These are phyloP conservation scores for Tilletia indica DNA, from an alignment of 1,284 basidiomycete species.

Conservation along the genomic window DNA sequence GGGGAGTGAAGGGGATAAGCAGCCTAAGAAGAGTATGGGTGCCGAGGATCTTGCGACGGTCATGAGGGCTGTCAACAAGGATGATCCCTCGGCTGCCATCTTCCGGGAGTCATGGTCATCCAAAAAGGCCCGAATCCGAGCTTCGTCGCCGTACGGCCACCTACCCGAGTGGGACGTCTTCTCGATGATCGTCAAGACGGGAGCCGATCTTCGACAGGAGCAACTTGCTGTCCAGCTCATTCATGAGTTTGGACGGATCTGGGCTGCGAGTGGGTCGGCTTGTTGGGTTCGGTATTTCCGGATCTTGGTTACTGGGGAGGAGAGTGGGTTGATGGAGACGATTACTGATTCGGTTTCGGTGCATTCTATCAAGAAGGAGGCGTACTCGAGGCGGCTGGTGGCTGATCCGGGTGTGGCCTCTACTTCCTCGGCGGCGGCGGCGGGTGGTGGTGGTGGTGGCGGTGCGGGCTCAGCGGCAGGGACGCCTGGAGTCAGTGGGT, in stretches of 20 bases:
- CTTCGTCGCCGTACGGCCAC: conserved; percentile 91
- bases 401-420: conserved; percentile 51
- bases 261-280: conserved; percentile 66
- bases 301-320: conserved; percentile 89
- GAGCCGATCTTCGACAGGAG: conserved; percentile 93
- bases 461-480: conserved; percentile 28
- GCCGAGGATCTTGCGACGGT: conserved; percentile 68
- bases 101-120: conserved; percentile 92
- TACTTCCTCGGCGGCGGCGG: conserved; percentile 59
- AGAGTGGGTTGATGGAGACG: conserved; percentile 70
- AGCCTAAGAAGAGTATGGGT: conserved; percentile 16
- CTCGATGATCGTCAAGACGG: conserved; percentile 97
- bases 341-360: conserved; percentile 90
- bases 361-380: conserved; percentile 98
- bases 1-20: background rate
- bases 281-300: conserved; percentile 62
- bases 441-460: conserved; percentile 47
- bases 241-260: conserved; percentile 86
- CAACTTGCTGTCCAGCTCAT: conserved; percentile 96
- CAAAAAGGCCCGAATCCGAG: conserved; percentile 92
- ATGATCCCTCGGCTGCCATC: conserved; percentile 83
- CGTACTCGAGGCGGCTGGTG: conserved; percentile 82
- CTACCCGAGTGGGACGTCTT: conserved; percentile 77
- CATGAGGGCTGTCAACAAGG: conserved; percentile 86
- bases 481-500: conserved; percentile 23